phyloP scores from a whole-genome alignment of 2,329 filamentous ascomycete genomes.

The Calonectria hongkongensis region DNA sequence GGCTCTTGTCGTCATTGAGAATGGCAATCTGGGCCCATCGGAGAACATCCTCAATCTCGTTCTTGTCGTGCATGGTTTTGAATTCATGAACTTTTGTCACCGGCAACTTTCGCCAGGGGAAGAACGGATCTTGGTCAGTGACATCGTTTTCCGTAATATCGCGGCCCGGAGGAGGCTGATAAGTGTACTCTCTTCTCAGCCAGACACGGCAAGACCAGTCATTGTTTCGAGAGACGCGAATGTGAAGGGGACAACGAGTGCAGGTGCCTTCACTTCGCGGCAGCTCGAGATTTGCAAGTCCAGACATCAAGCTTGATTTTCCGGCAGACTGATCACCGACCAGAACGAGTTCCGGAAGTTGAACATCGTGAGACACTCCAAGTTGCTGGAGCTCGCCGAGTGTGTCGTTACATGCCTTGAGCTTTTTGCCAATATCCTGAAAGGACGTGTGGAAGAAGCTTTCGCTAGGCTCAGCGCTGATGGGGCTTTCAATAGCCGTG shows the following conservation, averaged over 20 bases:
- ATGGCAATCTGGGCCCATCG: constrained; percentile 86
- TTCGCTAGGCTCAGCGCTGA: constrained; percentile 55
- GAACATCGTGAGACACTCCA: constrained; percentile 82
- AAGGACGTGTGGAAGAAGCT: constrained; percentile 67
- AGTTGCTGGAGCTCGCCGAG: constrained; percentile 82
- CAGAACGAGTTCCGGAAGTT: constrained; percentile 86
- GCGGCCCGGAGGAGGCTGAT: constrained; percentile 63
- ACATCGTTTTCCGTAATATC: constrained; percentile 67
- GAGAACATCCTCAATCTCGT: constrained; percentile 80
- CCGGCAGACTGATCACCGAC: constrained; percentile 91
- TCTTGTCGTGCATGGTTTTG: constrained; percentile 76
- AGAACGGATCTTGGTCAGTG: constrained; percentile 72
- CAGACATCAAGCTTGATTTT: constrained; percentile 82
- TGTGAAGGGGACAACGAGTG: constrained; percentile 87
- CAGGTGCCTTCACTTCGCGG: constrained; percentile 84
- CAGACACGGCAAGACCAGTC: constrained; percentile 82
- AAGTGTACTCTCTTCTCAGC: constrained; percentile 79
- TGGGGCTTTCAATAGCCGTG: constrained; percentile 45
- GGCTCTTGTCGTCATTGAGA: constrained; percentile 78
- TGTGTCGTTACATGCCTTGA: constrained; percentile 79
- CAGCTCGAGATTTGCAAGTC: constrained; percentile 81
- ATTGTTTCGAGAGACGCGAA: constrained; percentile 77
- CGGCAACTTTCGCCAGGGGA: constrained; percentile 77
- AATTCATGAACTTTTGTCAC: constrained; percentile 74
- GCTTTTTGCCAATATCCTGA: constrained; percentile 75